Base-by-base conservation (phyloP, 139 green algal genomes). In the Dunaliella sp. region DNA sequence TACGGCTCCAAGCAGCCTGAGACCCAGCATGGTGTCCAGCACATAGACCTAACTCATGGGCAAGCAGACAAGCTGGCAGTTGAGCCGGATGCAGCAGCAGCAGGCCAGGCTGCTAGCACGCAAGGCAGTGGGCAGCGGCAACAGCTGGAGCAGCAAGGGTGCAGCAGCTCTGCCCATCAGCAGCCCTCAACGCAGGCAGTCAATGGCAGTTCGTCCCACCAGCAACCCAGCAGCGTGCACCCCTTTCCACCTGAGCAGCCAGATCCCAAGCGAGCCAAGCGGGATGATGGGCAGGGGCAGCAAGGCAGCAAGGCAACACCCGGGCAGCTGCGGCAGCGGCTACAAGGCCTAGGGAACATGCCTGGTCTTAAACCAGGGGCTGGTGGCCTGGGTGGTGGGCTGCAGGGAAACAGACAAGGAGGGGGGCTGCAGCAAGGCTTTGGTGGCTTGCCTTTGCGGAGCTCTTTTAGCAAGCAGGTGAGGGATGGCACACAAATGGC, bases 201-300 rank as follows among this genome's bases (percentile, higher is more conserved):
- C n/a, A n/a, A n/a, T n/a, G 21, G 58, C 21, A 74, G 58, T 21
- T 24, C 58, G 58, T 74, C 21, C 58, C n/a, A n/a, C n/a, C 22
- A 76, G 59, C 22, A 76, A 76, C 48, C 48, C 48, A 65, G 48
- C 48, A 65, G 48, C 48, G 7, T 16, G 48, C 48, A 65, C 16
- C 48, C 48, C 73, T 36, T 78, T 32, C 73, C 73, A 33, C 16
- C 30, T 16, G 73, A 78, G 26, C 28, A 78, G 22, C 48, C 48
- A 65, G 48, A 78, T 32, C 22, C 30, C 7, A 78, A 78, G 22
- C 73, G 73, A 22, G 3, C 30, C 73, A 78, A 78, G 73, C 73
- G 73, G 22, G 28, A 34, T 7, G 31, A 79, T 35, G 32, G 38
- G 84, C 83, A 86, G 35, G 38, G 77, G 48, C 77, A 84, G 38